phyloP scores from a whole-genome alignment of 2,329 filamentous ascomycete species.

The Metarhizium humberi region DNA sequence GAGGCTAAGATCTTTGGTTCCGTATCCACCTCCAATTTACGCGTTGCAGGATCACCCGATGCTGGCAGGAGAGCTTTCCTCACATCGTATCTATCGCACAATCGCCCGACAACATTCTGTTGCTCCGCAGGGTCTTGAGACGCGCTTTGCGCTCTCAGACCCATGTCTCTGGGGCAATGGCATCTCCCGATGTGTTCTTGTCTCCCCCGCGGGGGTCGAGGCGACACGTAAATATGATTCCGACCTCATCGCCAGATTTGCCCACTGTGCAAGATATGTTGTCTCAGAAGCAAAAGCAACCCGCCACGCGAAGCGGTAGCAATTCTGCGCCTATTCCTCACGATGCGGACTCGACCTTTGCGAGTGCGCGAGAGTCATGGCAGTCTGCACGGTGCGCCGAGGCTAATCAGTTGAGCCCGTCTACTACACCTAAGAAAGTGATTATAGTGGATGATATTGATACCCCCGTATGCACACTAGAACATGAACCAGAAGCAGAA shows the following conservation, averaged over 20 bases:
- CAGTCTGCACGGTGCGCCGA: constrained; percentile 18
- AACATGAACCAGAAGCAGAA: neutral
- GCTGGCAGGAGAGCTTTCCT: neutral
- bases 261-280: constrained; percentile 42
- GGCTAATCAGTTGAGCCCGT: constrained; percentile 1
- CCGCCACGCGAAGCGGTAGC: constrained; percentile 26
- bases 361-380: constrained; percentile 30
- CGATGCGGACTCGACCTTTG: constrained; percentile 28
- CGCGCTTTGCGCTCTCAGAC: constrained; percentile 38
- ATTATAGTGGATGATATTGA: constrained; percentile 3
- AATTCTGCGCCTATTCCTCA: constrained; percentile 27
- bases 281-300: constrained; percentile 22
- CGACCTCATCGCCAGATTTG: constrained; percentile 46
- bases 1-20: neutral
- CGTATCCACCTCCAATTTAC: neutral
- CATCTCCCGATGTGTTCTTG: constrained; percentile 22
- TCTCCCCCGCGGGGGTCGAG: constrained; percentile 21
- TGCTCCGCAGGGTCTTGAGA: constrained; percentile 21
- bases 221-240: constrained; percentile 17
- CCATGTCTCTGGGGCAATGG: constrained; percentile 19
- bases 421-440: neutral
- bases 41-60: neutral
- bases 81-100: too few relatives aligned
- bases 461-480: constrained; percentile 1
- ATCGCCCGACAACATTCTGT: constrained; percentile 16